A percentile compares a stretch with the other conserved stretches of the same genome.
Conservation (phyloP, 2,329 filamentous ascomycete species). For the Tolypocladium album region DNA sequence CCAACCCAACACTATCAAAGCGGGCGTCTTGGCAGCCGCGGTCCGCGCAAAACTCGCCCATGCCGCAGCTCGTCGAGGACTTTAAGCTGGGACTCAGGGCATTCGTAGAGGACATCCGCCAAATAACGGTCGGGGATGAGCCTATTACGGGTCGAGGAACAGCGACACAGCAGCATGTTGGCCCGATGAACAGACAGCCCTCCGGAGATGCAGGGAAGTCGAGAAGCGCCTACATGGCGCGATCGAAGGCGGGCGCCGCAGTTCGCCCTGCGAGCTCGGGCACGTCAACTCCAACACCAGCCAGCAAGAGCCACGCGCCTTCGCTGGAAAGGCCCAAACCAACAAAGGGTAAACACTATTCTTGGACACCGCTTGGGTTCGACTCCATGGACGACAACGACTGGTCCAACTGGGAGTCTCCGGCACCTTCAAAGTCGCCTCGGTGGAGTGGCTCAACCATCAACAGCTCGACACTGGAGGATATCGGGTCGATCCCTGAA, state of each 20-base stretch:
- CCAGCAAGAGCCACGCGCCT: constrained; percentile 16
- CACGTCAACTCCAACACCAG: constrained; percentile 19
- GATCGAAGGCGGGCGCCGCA: constrained; percentile 30
- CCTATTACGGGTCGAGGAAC: constrained; percentile 46
- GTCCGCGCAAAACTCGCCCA: constrained; percentile 29
- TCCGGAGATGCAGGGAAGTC: constrained; percentile 33
- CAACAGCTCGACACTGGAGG: constrained; percentile 26
- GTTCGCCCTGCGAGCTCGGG: constrained; percentile 25
- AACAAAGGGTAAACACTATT: constrained; percentile 41
- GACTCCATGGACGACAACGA: constrained; percentile 50
- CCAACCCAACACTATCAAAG: constrained; percentile 34
- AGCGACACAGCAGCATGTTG: constrained; percentile 7
- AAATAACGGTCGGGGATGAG: constrained; percentile 94
- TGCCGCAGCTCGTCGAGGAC: constrained; percentile 79
- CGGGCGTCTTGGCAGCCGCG: constrained; percentile 51
- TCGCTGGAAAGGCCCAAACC: constrained; percentile 25
- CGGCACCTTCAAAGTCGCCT: constrained; percentile 42
- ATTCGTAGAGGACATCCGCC: constrained; percentile 89
- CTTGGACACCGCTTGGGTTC: constrained; percentile 47
- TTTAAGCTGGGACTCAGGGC: constrained; percentile 85
- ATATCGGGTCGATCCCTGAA: constrained; percentile 36
- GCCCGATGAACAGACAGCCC: constrained; percentile 6
- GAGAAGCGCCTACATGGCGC: constrained; percentile 27
- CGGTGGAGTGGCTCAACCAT: constrained; percentile 56
- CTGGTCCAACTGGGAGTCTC: constrained; percentile 55